Evolutionary conservation across 352 stramenopile genomes (phyloP).

Genomic region (Thalassiosira hispida): DNA sequence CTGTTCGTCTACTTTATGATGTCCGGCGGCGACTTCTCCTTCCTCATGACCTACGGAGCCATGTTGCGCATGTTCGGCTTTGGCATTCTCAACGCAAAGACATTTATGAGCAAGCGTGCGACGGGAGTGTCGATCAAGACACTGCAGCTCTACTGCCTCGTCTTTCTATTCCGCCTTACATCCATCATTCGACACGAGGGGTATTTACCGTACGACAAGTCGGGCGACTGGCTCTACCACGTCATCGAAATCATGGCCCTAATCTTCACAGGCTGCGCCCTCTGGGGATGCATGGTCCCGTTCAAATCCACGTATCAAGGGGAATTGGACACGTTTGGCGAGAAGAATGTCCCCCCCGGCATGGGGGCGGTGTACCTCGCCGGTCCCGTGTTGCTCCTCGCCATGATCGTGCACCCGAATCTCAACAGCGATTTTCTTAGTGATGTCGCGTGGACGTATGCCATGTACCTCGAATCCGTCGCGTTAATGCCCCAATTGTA

Average conservation of each 20-base stretch:
- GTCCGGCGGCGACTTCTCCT: conserved; percentile 98
- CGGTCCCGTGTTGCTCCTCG: conserved; percentile 80
- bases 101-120: conserved; percentile 91
- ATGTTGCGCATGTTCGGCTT: conserved; percentile 85
- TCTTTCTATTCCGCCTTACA: conserved; percentile 96
- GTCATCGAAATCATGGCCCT: conserved; percentile 93
- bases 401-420: conserved; percentile 91
- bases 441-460: conserved; percentile 96
- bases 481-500: conserved; percentile 97
- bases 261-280: conserved; percentile 87
- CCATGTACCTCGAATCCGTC: conserved; percentile 97
- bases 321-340: conserved; percentile 95
- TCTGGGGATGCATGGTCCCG: conserved; percentile 90
- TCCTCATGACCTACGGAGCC: conserved; percentile 91
- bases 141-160: conserved; percentile 94
- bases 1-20: conserved; percentile 96
- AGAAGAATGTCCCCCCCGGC: conserved; percentile 85
- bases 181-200: conserved; percentile 98
- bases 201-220: conserved; percentile 93
- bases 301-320: conserved; percentile 96
- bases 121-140: conserved; percentile 96
- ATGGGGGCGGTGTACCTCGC: conserved; percentile 82
- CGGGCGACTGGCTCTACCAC: conserved; percentile 97
- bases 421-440: conserved; percentile 97
- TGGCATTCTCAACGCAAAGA: conserved; percentile 93